phyloP scores from a whole-genome alignment of 202 grass and related monocot species.

The Setaria italica region DNA sequence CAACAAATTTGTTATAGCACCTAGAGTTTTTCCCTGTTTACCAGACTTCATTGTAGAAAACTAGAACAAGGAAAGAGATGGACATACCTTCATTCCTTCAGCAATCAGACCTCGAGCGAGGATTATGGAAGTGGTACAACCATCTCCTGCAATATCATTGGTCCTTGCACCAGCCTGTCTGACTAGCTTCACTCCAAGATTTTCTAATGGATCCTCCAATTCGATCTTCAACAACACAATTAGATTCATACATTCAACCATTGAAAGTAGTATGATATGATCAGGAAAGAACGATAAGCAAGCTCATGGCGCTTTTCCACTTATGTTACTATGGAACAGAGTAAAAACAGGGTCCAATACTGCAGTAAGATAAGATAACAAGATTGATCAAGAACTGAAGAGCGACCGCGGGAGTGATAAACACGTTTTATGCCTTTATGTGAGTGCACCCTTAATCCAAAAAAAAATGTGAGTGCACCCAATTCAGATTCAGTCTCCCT shows the following conservation, averaged over 20 bases:
- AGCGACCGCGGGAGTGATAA: slow-evolving; percentile 6
- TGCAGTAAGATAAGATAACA: neutral
- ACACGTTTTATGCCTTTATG: neutral
- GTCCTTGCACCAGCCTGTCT: slow-evolving; percentile 89
- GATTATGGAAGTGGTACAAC: slow-evolving; percentile 93
- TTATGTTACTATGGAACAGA: neutral
- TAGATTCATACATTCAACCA: slow-evolving; percentile 7
- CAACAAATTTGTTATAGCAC: neutral
- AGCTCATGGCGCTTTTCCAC: neutral
- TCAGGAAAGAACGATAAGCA: neutral
- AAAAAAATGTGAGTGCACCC: neutral
- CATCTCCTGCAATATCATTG: slow-evolving; percentile 89
- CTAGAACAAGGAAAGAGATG: slow-evolving; percentile 1
- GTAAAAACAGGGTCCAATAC: neutral
- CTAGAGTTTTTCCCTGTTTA: slow-evolving; percentile 28
- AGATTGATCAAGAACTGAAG: neutral
- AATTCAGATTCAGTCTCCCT: neutral
- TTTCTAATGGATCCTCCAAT: slow-evolving; percentile 91
- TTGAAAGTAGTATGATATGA: neutral
- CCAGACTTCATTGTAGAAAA: neutral
- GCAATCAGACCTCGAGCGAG: slow-evolving; percentile 91
- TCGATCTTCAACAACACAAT: slow-evolving; percentile 62
- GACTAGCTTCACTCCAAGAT: slow-evolving; percentile 94
- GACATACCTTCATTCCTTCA: slow-evolving; percentile 85
- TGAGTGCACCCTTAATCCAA: too few relatives aligned